Evolutionary conservation across 352 stramenopile genomes (phyloP), one percentile per base, ranked within the genome.

Genomic region (Pythium rhizo-oryzae): DNA sequence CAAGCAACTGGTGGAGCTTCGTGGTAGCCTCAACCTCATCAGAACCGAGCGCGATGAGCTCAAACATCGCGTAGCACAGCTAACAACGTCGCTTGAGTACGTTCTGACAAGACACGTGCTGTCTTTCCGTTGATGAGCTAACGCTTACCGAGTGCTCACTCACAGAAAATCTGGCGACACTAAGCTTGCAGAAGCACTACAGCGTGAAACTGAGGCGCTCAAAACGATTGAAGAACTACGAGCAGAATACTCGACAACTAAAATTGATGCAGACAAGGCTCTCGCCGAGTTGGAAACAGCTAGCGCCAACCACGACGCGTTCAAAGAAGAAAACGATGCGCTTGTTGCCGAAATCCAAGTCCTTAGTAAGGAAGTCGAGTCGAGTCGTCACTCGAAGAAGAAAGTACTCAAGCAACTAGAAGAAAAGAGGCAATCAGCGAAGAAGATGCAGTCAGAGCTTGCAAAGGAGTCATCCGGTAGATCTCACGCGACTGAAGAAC

Each of bases 321-420:
- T 79, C 11, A 76, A 81, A 66, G 82, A 93, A 69, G 87, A 93
- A 62, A 94, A 92, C 49, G 87, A 94, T 49, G 84, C 84, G 0
- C 60, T 94, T 21, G 70, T 93, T 15, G 54, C 74, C 4, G 88
- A 96, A 65, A 92, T 96, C 55, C 84, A 92, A 21, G 80, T 78
- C 9, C 77, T 94, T 24, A 63, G 61, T 25, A 84, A 83, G 44
- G 82, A 92, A 30, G 62, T 93, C 39, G 82, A 93, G 41, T 65
- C 77, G 15, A 61, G 81, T 55, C 84, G 85, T 9, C 80, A 90
- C 39, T 73, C 72, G 25, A 83, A 87, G 8, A 93, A 92, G 67
- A 96, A 93, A 65, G 76, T 90, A 18, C 24, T 86, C 35, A 79
- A 91, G 56, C 87, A 96, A 54, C 72, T 94, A 30, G 83, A 92